Evolutionary conservation across 768 basidiomycete species (phyloP).

Genomic region (Rhizopogon sp.): DNA sequence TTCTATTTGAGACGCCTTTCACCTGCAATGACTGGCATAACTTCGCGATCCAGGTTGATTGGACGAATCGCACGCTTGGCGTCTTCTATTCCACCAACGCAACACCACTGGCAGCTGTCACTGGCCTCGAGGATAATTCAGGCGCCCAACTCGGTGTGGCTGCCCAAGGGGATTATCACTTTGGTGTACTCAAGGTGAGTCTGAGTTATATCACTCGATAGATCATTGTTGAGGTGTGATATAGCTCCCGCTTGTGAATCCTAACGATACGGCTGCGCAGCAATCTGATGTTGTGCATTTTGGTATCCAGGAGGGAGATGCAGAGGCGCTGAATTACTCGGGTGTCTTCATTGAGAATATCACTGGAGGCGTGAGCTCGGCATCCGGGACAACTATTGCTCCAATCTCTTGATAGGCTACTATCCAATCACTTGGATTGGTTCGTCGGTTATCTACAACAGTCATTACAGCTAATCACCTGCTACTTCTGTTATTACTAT

Average conservation of each 20-base stretch:
- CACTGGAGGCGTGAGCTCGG: slow-evolving; percentile 31
- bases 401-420: slow-evolving; percentile 4
- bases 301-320: slow-evolving; percentile 54
- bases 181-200: slow-evolving; percentile 53
- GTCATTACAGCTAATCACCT: no score
- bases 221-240: neutral
- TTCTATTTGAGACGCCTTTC: slow-evolving; percentile 48
- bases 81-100: slow-evolving; percentile 47
- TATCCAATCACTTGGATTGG: no score
- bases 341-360: slow-evolving; percentile 51
- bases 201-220: neutral
- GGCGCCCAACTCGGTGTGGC: slow-evolving; percentile 34
- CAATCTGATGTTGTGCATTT: slow-evolving; percentile 53
- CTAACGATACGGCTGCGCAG: slow-evolving; percentile 37
- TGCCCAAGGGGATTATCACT: slow-evolving; percentile 57
- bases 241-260: slow-evolving; percentile 51
- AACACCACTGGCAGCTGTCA: slow-evolving; percentile 36
- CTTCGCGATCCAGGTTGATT: slow-evolving; percentile 55
- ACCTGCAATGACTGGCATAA: slow-evolving; percentile 47
- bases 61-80: slow-evolving; percentile 43
- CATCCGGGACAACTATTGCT: slow-evolving; percentile 16
- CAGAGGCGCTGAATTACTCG: slow-evolving; percentile 52
- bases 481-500: no score
- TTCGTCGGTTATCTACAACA: no score
- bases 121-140: slow-evolving; percentile 35